phyloP scores from a whole-genome alignment of 257 asterid species.

The Penstemon davidsonii region DNA sequence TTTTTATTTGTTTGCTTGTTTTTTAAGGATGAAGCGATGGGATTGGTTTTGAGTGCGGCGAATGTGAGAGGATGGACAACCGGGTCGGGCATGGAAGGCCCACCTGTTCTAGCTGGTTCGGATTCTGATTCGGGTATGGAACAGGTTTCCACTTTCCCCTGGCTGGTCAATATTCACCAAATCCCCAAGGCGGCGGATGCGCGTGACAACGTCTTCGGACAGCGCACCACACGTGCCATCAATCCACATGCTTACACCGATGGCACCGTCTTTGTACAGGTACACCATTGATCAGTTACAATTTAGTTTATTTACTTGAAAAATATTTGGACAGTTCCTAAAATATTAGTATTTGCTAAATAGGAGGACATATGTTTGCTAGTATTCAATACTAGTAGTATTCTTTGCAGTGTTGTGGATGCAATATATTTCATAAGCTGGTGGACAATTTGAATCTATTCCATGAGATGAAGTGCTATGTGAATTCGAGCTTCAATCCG shows the following conservation, averaged over 20 bases:
- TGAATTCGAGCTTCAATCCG: conserved; percentile 78
- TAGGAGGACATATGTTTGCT: background rate
- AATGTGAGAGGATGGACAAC: conserved; percentile 68
- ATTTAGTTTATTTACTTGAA: too few species aligned
- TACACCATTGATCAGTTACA: conserved; percentile 11
- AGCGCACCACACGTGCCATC: conserved; percentile 95
- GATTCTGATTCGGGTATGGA: conserved; percentile 24
- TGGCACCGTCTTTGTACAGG: conserved; percentile 83
- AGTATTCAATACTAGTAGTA: background rate
- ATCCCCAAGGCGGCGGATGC: conserved; percentile 93
- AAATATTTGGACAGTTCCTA: too few species aligned
- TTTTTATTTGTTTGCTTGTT: background rate
- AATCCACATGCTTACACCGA: conserved; percentile 97
- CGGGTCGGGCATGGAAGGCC: conserved; percentile 45
- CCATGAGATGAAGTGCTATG: conserved; percentile 93
- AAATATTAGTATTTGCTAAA: background rate
- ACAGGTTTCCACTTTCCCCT: conserved; percentile 84
- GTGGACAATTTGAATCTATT: conserved; percentile 93
- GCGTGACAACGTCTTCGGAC: conserved; percentile 92
- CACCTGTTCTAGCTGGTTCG: conserved; percentile 59
- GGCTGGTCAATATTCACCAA: conserved; percentile 93
- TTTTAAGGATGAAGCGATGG: conserved; percentile 88
- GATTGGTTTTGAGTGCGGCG: conserved; percentile 78
- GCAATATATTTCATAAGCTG: conserved; percentile 90
- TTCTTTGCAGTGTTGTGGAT: conserved; percentile 82